A percentile compares a stretch with the other conserved stretches of the same genome.
Conservation (phyloP, 2,329 filamentous ascomycete genomes). For the Colletotrichum musae region DNA sequence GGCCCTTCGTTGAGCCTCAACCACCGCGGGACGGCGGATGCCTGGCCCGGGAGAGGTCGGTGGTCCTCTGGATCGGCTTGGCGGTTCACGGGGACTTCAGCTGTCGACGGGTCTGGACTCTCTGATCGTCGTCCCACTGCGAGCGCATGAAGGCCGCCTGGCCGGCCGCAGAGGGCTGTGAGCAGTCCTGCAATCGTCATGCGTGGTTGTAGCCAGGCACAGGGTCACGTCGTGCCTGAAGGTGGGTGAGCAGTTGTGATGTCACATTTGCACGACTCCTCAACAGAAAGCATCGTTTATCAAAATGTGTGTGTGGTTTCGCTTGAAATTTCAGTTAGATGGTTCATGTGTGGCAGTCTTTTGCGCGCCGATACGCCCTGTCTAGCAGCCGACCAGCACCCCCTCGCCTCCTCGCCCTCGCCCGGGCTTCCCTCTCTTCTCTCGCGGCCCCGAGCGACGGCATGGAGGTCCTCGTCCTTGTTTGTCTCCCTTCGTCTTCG, state of each 20-base stretch:
- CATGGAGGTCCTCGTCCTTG: not conserved
- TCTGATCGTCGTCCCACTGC: constrained; percentile 11
- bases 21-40: not conserved
- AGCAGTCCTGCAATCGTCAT: constrained; percentile 20
- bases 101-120: constrained; percentile 13
- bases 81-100: not conserved
- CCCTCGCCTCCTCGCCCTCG: constrained; percentile 20
- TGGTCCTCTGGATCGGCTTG: constrained; percentile 13
- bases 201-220: not conserved
- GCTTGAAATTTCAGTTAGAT: constrained; percentile 38
- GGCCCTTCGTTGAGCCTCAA: constrained; percentile 17
- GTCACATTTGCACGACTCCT: constrained; percentile 25
- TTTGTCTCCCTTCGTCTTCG: constrained; percentile 8
- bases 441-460: constrained; percentile 17
- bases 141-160: constrained; percentile 12
- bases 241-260: not conserved
- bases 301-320: constrained; percentile 17
- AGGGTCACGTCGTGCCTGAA: not conserved
- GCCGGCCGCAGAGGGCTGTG: constrained; percentile 26
- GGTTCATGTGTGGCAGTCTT: constrained; percentile 48
- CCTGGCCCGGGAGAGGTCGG: constrained; percentile 17
- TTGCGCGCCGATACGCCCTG: constrained; percentile 60
- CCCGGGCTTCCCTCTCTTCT: constrained; percentile 8
- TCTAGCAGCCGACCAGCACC: constrained; percentile 54
- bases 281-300: not conserved